Evolutionary conservation across 2,329 filamentous ascomycete genomes (phyloP), one percentile per base, ranked within the genome.

Genomic region (Cladobotryum protrusum): DNA sequence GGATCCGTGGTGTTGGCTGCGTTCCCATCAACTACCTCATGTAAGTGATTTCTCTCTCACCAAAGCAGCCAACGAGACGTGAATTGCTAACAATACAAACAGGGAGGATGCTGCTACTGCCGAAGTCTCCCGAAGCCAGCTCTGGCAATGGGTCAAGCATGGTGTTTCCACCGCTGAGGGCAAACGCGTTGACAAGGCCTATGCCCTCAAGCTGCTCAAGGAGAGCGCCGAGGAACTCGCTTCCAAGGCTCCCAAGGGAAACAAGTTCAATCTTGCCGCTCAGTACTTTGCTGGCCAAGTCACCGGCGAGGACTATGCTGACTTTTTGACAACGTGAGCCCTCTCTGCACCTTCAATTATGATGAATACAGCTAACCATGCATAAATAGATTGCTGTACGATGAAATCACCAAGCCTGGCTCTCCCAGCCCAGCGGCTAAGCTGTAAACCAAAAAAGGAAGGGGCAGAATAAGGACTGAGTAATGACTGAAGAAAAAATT

Each of bases 1-100:
- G 93, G 93, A 78, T 97, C 53, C 86, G 91, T 55, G 93, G 92
- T 33, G 81, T 97, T 18, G 93, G 93, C 51, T 99, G 93, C 63
- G 91, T 97, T 47, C 93, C 93, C 44, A 96, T 97, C 73, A 96
- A 97, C 78, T 95, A 86, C 69, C 78, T 97, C 49, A 97, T 97
- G 92, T 81, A 71, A 65, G 70, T 33, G 14, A 15, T 20, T n/a
- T 40, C 7, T 13, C 15, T 39, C 11, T 14, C 18, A 14, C 8
- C 18, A 17, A 34, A 36, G 12, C 8, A 18, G 12, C 41, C 20
- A 41, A 45, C 17, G 9, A 18, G 5, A 8, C 29, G 15, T 14
- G 8, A 32, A 5, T 43, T 15, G 17, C 49, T 54, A 52, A 56
- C 29, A 29, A 47, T 54, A 40, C 17, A 19, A 32, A 64, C 54